Conservation (phyloP, 352 stramenopile species). For the Phytophthora megakarya region DNA sequence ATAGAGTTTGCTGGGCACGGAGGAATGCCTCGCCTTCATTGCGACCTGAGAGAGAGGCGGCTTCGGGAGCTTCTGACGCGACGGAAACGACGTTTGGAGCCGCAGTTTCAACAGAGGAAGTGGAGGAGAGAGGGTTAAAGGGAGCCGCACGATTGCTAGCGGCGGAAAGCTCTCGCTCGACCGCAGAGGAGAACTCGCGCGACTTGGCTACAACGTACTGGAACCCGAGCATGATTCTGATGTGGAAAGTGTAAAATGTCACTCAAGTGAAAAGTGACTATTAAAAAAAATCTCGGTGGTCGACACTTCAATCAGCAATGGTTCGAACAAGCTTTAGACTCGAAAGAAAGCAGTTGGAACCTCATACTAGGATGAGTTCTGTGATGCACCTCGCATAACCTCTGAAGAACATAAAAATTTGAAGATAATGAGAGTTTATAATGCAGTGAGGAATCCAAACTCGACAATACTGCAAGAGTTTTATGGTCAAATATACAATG, state of each 20-base stretch:
- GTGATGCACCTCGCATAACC: no score
- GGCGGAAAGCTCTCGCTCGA: constrained; percentile 50
- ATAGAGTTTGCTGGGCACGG: constrained; percentile 39
- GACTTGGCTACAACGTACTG: constrained; percentile 83
- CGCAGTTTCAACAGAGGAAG: constrained; percentile 11
- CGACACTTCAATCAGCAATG: no score
- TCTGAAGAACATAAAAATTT: no score
- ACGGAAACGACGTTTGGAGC: constrained; percentile 8
- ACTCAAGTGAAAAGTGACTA: constrained; percentile 12
- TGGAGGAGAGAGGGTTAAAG: constrained; percentile 2
- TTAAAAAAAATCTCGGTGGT: no score
- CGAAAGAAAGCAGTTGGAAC: no score
- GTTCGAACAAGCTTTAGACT: no score
- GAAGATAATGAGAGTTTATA: no score
- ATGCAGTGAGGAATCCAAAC: no score
- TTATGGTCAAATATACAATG: no score
- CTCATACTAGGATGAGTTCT: no score
- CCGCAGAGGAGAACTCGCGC: constrained; percentile 63
- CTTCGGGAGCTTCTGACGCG: constrained; percentile 2
- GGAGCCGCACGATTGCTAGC: constrained; percentile 20
- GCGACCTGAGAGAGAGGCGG: constrained; percentile 2
- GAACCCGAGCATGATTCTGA: constrained; percentile 56
- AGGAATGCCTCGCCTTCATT: constrained; percentile 57
- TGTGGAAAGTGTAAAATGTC: not conserved
- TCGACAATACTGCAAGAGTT: no score